These are phyloP conservation scores for Solanum etuberosum DNA, from an alignment of 257 asterid species.

Conservation along the genomic window DNA sequence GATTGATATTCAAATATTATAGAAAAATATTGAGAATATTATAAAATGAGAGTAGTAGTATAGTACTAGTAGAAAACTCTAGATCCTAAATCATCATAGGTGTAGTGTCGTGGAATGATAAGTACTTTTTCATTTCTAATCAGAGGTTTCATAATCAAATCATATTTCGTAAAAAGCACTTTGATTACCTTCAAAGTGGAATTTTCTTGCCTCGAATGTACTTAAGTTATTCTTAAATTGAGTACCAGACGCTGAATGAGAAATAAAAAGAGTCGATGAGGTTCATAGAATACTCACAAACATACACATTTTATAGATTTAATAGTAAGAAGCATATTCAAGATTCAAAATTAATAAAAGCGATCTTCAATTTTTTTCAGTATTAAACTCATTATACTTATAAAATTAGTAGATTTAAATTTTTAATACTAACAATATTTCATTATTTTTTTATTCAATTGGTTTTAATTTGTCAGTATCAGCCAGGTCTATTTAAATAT, in stretches of 20 bases:
- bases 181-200: neutral
- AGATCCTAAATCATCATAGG: neutral
- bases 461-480: neutral
- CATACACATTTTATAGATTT: neutral
- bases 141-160: rapidly evolving
- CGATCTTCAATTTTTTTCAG: neutral
- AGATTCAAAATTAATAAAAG: neutral
- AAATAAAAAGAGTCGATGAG: neutral
- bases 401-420: no score
- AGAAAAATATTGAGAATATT: neutral
- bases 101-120: neutral
- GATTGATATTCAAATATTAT: neutral
- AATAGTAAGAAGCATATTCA: neutral
- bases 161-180: rapidly evolving
- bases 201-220: neutral
- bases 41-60: neutral
- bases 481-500: neutral
- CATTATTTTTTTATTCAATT: neutral
- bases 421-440: no score
- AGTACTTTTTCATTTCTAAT: neutral
- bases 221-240: neutral
- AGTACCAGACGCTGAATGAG: neutral
- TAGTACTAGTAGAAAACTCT: neutral
- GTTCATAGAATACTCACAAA: neutral
- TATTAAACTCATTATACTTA: neutral